phyloP scores from a whole-genome alignment of 2,329 filamentous ascomycete species.

The Aplosporella prunicola region DNA sequence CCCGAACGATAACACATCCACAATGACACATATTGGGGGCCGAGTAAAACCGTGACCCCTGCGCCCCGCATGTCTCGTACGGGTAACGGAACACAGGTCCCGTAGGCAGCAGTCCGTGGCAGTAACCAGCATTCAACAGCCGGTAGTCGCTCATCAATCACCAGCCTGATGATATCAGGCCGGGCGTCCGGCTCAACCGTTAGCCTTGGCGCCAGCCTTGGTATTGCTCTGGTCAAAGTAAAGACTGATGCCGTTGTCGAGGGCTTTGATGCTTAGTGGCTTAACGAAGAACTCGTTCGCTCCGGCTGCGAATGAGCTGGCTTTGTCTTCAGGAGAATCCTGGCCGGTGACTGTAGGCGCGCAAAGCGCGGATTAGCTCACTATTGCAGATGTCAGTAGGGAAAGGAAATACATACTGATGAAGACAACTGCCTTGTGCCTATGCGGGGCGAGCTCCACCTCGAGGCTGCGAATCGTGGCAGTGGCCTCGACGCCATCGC shows the following conservation, averaged over 20 bases:
- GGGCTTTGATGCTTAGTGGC: constrained; percentile 25
- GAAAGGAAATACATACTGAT: constrained; percentile 14
- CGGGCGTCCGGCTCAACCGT: no score
- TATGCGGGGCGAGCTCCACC: not conserved
- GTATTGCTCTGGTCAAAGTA: constrained; percentile 7
- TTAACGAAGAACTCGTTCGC: constrained; percentile 31
- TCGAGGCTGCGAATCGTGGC: constrained; percentile 30
- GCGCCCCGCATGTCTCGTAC: no score
- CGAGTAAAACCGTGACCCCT: no score
- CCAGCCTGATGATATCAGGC: no score
- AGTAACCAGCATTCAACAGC: no score
- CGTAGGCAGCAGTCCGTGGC: no score
- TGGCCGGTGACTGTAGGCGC: constrained; percentile 26
- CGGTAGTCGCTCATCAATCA: no score
- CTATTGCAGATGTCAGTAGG: not conserved
- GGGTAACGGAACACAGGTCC: no score
- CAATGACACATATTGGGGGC: no score
- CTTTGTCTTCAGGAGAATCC: constrained; percentile 26
- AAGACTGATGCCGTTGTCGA: constrained; percentile 9
- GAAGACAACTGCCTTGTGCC: constrained; percentile 24
- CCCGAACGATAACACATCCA: no score
- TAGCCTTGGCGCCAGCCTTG: no score
- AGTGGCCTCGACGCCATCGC: constrained; percentile 34
- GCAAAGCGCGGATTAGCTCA: no score
- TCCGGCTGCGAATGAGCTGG: constrained; percentile 24